These are phyloP conservation scores for Parafenestella ontariensis DNA, from an alignment of 2,329 filamentous ascomycete species.

Conservation along the genomic window DNA sequence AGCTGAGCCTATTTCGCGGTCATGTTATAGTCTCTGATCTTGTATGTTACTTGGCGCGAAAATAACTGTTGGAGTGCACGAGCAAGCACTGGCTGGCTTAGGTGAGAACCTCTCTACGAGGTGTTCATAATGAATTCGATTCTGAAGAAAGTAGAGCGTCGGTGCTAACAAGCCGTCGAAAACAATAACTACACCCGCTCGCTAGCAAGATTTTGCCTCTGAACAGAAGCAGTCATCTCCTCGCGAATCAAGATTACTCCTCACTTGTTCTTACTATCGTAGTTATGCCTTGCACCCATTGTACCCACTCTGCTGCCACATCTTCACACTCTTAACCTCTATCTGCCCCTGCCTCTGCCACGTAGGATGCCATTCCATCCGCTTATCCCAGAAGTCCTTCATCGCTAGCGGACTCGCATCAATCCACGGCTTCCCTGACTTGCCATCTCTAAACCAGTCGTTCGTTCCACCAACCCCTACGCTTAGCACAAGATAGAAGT, in stretches of 20 bases:
- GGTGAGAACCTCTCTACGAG: too few species aligned
- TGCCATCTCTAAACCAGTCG: conserved; percentile 81
- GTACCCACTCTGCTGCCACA: conserved; percentile 58
- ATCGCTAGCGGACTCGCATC: conserved; percentile 70
- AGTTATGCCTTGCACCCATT: conserved; percentile 56
- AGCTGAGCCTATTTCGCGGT: too few species aligned
- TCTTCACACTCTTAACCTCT: conserved; percentile 71
- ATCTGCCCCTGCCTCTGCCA: conserved; percentile 71
- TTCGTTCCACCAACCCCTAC: conserved; percentile 79
- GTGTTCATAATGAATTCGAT: too few species aligned
- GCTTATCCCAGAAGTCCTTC: conserved; percentile 78
- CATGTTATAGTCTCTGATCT: too few species aligned
- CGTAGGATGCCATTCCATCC: conserved; percentile 71
- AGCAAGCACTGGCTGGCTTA: too few species aligned
- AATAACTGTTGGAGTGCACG: too few species aligned
- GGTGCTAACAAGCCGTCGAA: too few species aligned
- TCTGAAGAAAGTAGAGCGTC: too few species aligned
- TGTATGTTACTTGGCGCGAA: too few species aligned
- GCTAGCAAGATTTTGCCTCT: neutral
- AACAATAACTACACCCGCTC: neutral
- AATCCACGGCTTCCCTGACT: conserved; percentile 78
- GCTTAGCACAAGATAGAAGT: conserved; percentile 79
- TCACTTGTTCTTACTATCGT: too few species aligned
- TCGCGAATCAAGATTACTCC: too few species aligned
- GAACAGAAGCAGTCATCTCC: conserved; percentile 2